Percentiles rank a stretch among this genome's conserved stretches.
Evolutionary conservation across 495 filamentous ascomycete genomes (phyloP).

Genomic region (Cercophora sp.): DNA sequence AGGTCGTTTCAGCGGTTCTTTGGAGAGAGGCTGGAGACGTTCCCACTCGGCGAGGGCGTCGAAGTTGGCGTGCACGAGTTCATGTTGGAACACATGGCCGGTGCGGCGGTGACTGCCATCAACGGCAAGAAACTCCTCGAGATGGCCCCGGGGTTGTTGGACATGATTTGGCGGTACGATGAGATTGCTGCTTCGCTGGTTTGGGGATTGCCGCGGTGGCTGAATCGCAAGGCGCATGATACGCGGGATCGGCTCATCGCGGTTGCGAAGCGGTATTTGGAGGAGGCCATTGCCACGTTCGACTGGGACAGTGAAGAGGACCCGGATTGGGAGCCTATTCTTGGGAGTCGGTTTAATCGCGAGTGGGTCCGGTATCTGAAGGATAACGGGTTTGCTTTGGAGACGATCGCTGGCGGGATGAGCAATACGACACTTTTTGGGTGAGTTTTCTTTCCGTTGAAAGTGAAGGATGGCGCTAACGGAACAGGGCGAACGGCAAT

Average conservation of each 20-base stretch:
- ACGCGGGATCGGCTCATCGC: conserved; percentile 9
- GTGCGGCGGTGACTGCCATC: conserved; percentile 12
- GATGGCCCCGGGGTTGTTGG: conserved; percentile 13
- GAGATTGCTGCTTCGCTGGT: conserved; percentile 4
- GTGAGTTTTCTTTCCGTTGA: conserved; percentile 2
- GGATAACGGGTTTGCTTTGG: conserved; percentile 7
- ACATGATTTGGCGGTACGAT: conserved; percentile 25
- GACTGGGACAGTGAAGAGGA: conserved; percentile 15
- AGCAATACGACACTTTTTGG: conserved; percentile 1
- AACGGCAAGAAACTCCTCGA: conserved; percentile 17
- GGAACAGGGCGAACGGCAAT: conserved; percentile 27
- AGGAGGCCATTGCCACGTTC: not conserved
- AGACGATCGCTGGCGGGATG: conserved; percentile 3
- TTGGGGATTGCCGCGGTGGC: conserved; percentile 36
- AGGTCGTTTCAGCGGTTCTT: conserved; percentile 17
- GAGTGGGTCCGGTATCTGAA: conserved; percentile 11
- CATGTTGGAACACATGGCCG: conserved; percentile 16
- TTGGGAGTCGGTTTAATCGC: conserved; percentile 17
- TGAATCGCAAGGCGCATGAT: conserved; percentile 55
- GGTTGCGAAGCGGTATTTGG: conserved; percentile 9
- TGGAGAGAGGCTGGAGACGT: conserved; percentile 2
- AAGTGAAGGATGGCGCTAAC: not conserved
- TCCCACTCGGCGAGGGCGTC: conserved; percentile 10
- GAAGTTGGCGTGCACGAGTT: conserved; percentile 16
- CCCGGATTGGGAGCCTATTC: conserved; percentile 25